Evolutionary conservation across 2,329 filamentous ascomycete genomes (phyloP), one percentile per base, ranked within the genome.

Genomic region (Pseudogymnoascus sp.): DNA sequence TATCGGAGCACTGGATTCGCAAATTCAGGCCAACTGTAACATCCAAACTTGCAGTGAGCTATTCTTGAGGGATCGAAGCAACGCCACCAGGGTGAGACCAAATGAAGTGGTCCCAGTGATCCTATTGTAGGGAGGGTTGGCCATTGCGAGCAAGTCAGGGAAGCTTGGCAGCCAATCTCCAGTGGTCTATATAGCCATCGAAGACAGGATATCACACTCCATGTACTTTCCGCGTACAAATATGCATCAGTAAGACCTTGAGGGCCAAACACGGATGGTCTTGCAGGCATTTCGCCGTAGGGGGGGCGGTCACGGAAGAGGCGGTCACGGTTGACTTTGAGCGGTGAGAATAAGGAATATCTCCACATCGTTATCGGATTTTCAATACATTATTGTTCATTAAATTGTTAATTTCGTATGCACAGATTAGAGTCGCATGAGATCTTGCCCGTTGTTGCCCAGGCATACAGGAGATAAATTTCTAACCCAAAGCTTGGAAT

Each of bases 101-200:
- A 50, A 53, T 12, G n/a, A 33, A 19, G 26, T 31, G 46, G 46
- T 53, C 46, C 46, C 6, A 53, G 46, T 19, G 26, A 53, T 53
- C 46, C 46, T 53, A 16, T n/a, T 4, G 26, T 31, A 16, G 26
- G 8, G 46, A 8, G 46, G 46, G 26, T 31, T 19, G 26, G n/a
- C 46, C 26, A 19, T 24, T 16, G n/a, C 5, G 26, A 53, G 46
- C 26, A 53, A 53, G 46, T 26, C 46, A 31, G 46, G 46, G 10
- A 31, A 11, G 8, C 10, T 53, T 53, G n/a, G 22, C 46, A 31
- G 26, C 46, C 46, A 53, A 53, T 53, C 26, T 53, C 26, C 46
- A 53, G 26, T 53, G 46, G 46, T 31, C n/a, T 53, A 53, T 53
- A 53, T 53, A 16, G 46, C 46, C 46, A 31, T 33, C 46, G n/a